Percentiles rank a stretch among this genome's conserved stretches.
Conservation (phyloP, 768 basidiomycete species). For the Boletellus sp. region DNA sequence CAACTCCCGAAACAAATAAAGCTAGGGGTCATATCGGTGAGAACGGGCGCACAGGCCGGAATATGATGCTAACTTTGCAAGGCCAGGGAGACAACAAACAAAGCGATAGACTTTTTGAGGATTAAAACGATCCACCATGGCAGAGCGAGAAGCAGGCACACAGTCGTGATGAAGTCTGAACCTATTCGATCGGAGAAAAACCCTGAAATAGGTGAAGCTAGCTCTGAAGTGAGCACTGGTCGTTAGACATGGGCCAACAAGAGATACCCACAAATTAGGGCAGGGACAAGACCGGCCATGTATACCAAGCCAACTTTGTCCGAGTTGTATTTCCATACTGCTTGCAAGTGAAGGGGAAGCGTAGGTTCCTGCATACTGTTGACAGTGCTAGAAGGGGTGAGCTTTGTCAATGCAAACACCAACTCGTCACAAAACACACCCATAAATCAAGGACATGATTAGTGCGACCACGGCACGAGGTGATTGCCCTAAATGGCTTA, state of each 20-base stretch:
- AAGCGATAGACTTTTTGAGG: constrained; percentile 48
- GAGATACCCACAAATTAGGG: constrained; percentile 52
- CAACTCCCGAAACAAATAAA: constrained; percentile 56
- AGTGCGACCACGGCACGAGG: constrained; percentile 48
- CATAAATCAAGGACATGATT: constrained; percentile 47
- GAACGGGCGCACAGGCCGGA: not conserved
- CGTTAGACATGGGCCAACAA: not conserved
- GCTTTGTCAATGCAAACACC: not conserved
- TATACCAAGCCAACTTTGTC: constrained; percentile 63
- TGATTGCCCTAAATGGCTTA: constrained; percentile 41
- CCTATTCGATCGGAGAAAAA: constrained; percentile 55
- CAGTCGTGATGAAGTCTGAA: constrained; percentile 49
- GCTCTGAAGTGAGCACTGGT: not conserved
- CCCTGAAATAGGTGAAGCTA: constrained; percentile 61
- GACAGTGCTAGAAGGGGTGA: constrained; percentile 36
- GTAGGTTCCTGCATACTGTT: constrained; percentile 53
- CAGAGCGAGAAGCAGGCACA: constrained; percentile 47
- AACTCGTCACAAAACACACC: constrained; percentile 36
- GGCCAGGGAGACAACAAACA: constrained; percentile 39
- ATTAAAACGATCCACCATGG: constrained; percentile 64
- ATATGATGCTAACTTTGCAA: constrained; percentile 46
- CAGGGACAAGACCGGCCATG: constrained; percentile 60
- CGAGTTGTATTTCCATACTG: constrained; percentile 45
- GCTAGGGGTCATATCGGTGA: constrained; percentile 34
- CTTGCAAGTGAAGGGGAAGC: constrained; percentile 52